Evolutionary conservation across 352 stramenopile genomes (phyloP), one percentile per base, ranked within the genome.

Genomic region (Pythium aquatile): DNA sequence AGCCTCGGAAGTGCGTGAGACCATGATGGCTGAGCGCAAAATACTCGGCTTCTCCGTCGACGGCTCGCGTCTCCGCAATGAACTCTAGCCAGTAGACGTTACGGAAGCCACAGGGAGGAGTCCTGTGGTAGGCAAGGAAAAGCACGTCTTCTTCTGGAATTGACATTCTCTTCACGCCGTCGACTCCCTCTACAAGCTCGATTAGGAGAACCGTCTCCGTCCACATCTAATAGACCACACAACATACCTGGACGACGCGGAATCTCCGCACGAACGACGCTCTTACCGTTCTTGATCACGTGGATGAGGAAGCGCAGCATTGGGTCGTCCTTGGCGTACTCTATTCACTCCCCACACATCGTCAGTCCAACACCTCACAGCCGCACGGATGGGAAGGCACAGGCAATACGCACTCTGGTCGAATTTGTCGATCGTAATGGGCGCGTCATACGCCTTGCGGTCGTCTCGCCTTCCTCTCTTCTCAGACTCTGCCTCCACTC

Each of bases 31-130:
- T 80, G 9, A 90, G 69, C 0, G 83, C 78, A 33, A 90, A 88
- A 55, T 85, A 90, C 32, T 86, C 79, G 2, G 44, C 33, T 20
- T 63, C 53, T 1, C 64, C 55, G 32, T 79, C 48, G 35, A 83
- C 49, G 0, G 74, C 61, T 5, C 58, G 52, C 2, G 67, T 48
- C 59, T 90, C 83, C 14, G 77, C 55, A 14, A 71, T 71, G 58
- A 88, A 78, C 17, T 67, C 57, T 9, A 91, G 62, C 81, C 81
- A 91, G 44, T 90, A 90, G 9, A 86, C 71, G 46, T 90, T 91
- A 0, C 73, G 70, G 51, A 90, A 91, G 11, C 74, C 77, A 55
- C 81, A 89, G 8, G 81, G 81, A 44, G 81, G 79, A 10, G 29
- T 35, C 24, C 59, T 33, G 26, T 75, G 71, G 29, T 78, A 79